Evolutionary conservation across 805 yeast species (phyloP), one percentile per base, ranked within the genome.

Genomic region (Pichia californica): DNA sequence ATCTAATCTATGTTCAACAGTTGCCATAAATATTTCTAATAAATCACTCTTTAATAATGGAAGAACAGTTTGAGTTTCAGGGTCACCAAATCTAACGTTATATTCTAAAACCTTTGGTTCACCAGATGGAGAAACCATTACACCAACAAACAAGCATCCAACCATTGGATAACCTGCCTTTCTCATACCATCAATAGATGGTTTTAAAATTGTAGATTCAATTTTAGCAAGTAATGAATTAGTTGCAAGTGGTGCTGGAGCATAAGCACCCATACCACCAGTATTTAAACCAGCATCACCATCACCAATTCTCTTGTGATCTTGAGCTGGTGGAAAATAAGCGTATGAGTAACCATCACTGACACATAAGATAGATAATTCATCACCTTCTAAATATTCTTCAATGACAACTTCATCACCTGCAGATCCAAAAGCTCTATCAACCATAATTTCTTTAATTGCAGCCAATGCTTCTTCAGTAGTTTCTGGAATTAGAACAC

Each of bases 251-350:
- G 99, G 99, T 10, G 98, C 95, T 27, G 99, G 99, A 7, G 98
- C 93, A 59, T 93, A 93, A 7, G 98, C 95, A 51, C 99, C 99
- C 99, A 93, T 93, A 51, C 99, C 99, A 54, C 99, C 99, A 31
- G 99, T 93, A 69, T 93, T 93, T 50, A 91, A 74, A 21, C 99
- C 99, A 31, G 79, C 70, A 63, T 93, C 99, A 48, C 89, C 89
- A 57, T 94, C 87, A 44, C 95, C 95, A 53, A 84, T 76, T 64
- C 99, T 81, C 70, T 93, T 93, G 69, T 93, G 99, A 62, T 93
- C 99, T 69, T 93, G 99, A 23, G 98, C 96, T 36, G 98, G 86
- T 34, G 99, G 99, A 46, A 93, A 76, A 61, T 87, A 89, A 61
- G 81, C 77, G 58, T 81, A 82, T 10, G 95, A 78, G 70, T 93